These are phyloP conservation scores for Penicillium maclennaniae DNA, from an alignment of 495 filamentous ascomycete genomes.

Conservation along the genomic window DNA sequence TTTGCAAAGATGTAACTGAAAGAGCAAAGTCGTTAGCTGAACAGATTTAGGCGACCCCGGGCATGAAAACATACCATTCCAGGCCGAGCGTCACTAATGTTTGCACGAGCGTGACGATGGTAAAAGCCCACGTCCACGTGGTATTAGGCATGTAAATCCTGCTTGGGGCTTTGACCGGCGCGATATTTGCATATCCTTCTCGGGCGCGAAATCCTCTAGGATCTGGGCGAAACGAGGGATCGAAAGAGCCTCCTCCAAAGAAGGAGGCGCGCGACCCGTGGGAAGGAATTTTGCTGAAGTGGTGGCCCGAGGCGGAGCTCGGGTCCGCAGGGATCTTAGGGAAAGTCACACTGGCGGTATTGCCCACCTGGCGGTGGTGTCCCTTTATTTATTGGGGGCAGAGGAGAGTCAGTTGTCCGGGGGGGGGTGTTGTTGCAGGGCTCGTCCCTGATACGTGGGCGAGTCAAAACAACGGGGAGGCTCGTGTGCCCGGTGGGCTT, in stretches of 20 bases:
- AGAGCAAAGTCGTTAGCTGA: background rate
- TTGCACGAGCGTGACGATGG: constrained; percentile 69
- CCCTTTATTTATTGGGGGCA: constrained; percentile 4
- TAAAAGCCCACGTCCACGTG: constrained; percentile 84
- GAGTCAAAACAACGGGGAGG: constrained; percentile 11
- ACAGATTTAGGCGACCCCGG: background rate
- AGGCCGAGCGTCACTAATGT: constrained; percentile 73
- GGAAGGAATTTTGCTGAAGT: constrained; percentile 55
- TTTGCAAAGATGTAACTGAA: constrained; percentile 46
- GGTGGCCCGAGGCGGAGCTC: constrained; percentile 45
- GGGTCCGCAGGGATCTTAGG: constrained; percentile 23
- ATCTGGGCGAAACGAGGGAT: constrained; percentile 47
- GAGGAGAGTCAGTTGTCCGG: constrained; percentile 13
- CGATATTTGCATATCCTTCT: constrained; percentile 49
- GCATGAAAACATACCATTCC: constrained; percentile 65
- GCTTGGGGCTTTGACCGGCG: constrained; percentile 16
- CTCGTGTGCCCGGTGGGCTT: constrained; percentile 22
- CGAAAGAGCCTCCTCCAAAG: constrained; percentile 57
- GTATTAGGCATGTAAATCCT: constrained; percentile 72
- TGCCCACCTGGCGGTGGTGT: constrained; percentile 31
- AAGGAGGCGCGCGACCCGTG: constrained; percentile 63
- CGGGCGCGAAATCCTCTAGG: constrained; percentile 51
- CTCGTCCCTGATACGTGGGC: constrained; percentile 18
- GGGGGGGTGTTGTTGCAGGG: constrained; percentile 4
- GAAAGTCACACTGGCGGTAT: constrained; percentile 41